These are phyloP conservation scores for Beauveria sp. DNA, from an alignment of 2,329 filamentous ascomycete genomes.

Conservation along the genomic window DNA sequence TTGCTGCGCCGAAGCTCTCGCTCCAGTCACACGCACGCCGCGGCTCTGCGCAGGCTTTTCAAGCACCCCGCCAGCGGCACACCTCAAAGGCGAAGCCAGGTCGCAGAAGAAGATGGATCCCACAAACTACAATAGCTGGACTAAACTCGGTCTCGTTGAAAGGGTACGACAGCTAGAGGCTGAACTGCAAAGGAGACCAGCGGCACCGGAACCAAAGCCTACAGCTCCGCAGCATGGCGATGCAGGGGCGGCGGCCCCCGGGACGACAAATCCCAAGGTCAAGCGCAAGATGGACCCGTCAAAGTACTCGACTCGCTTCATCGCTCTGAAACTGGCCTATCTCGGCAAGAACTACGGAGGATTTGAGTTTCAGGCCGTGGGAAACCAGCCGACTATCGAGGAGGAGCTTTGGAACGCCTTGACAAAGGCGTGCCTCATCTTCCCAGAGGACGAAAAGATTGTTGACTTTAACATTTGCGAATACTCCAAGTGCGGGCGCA, in stretches of 20 bases:
- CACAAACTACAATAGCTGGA: conserved; percentile 57
- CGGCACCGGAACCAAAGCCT: conserved; percentile 16
- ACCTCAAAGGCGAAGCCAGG: conserved; percentile 17
- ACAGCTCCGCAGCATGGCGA: conserved; percentile 11
- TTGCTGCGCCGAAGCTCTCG: background rate
- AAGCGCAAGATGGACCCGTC: conserved; percentile 63
- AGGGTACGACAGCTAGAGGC: conserved; percentile 61
- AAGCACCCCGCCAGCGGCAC: background rate
- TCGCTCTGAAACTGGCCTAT: conserved; percentile 92
- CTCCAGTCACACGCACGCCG: background rate
- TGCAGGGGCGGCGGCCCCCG: background rate
- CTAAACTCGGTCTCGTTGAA: conserved; percentile 58
- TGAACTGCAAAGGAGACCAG: conserved; percentile 46
- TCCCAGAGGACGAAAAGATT: conserved; percentile 53
- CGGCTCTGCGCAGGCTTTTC: background rate
- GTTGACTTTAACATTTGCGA: conserved; percentile 79
- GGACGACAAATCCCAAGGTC: conserved; percentile 30
- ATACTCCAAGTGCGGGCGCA: conserved; percentile 92
- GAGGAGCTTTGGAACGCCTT: conserved; percentile 91
- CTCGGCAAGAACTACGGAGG: conserved; percentile 87
- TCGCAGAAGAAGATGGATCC: conserved; percentile 17
- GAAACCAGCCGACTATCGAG: conserved; percentile 74
- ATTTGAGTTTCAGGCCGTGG: conserved; percentile 76
- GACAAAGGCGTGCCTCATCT: conserved; percentile 73
- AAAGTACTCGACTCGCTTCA: conserved; percentile 73